Evolutionary conservation across 805 yeast species (phyloP).

Genomic region (Saccharomyces jurei): DNA sequence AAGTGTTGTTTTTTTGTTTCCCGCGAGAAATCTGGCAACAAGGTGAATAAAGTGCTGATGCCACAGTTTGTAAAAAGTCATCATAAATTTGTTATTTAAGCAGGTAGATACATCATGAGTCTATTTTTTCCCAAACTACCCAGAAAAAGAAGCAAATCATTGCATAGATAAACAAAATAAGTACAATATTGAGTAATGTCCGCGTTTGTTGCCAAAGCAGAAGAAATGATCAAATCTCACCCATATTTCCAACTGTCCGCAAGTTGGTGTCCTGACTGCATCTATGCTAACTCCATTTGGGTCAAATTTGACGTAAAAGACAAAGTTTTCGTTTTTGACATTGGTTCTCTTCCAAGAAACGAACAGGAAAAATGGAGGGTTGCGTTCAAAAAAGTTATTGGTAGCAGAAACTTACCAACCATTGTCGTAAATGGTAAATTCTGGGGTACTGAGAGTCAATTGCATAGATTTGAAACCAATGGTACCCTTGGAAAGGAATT

Average conservation of each 20-base stretch:
- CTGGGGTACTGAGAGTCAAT: slow-evolving; percentile 30
- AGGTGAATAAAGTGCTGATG: background rate
- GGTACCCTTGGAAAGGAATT: slow-evolving; percentile 22
- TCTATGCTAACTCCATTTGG: slow-evolving; percentile 51
- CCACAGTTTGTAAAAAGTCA: background rate
- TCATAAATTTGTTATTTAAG: background rate
- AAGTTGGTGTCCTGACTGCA: slow-evolving; percentile 76
- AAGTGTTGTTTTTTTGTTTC: background rate
- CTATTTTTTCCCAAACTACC: background rate
- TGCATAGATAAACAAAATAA: background rate
- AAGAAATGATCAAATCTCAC: slow-evolving; percentile 38
- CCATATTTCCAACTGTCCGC: slow-evolving; percentile 54
- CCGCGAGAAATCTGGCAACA: background rate
- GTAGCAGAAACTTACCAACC: slow-evolving; percentile 30
- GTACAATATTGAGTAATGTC: slow-evolving; percentile 6
- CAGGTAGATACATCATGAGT: background rate
- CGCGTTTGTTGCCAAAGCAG: slow-evolving; percentile 34
- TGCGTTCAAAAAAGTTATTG: slow-evolving; percentile 27
- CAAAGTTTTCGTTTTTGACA: slow-evolving; percentile 49
- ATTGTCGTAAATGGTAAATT: slow-evolving; percentile 27
- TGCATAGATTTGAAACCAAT: slow-evolving; percentile 23
- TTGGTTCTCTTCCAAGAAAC: slow-evolving; percentile 19
- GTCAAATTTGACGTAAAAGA: slow-evolving; percentile 42
- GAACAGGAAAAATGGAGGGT: slow-evolving; percentile 28
- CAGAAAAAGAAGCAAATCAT: background rate